A percentile compares a stretch with the other conserved stretches of the same genome.
phyloP scores from a whole-genome alignment of 768 basidiomycete genomes.

The Trichaptum fuscoviolaceum region DNA sequence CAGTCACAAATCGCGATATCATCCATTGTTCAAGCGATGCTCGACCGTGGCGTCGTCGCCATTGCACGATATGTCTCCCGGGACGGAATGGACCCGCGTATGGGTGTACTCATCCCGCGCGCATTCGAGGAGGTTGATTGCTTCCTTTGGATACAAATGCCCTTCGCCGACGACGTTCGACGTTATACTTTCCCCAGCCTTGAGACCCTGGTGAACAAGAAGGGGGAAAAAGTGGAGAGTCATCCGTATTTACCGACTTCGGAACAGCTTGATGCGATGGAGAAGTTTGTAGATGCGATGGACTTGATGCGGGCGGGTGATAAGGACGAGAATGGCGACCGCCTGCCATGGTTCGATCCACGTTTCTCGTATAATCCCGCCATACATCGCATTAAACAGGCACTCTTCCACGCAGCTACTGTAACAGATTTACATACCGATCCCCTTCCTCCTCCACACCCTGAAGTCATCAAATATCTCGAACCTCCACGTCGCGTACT shows the following conservation, averaged over 20 bases:
- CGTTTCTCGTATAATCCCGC: conserved; percentile 81
- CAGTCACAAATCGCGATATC: conserved; percentile 82
- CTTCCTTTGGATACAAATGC: conserved; percentile 87
- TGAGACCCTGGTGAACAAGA: conserved; percentile 63
- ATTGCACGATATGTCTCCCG: conserved; percentile 78
- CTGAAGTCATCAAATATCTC: conserved; percentile 79
- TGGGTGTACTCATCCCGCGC: conserved; percentile 70
- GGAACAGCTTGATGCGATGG: conserved; percentile 78
- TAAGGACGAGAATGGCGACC: conserved; percentile 65
- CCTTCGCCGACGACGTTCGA: conserved; percentile 91
- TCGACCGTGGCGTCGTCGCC: conserved; percentile 55
- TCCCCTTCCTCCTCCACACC: conserved; percentile 82
- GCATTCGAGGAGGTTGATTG: conserved; percentile 68
- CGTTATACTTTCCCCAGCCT: conserved; percentile 84
- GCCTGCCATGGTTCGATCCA: conserved; percentile 71
- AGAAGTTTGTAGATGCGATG: conserved; percentile 82
- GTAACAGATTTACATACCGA: conserved; percentile 66
- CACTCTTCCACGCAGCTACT: conserved; percentile 83
- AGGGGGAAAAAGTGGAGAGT: conserved; percentile 63
- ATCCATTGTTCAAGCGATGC: conserved; percentile 82
- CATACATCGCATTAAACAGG: conserved; percentile 88
- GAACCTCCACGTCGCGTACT: conserved; percentile 66
- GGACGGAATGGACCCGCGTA: conserved; percentile 74
- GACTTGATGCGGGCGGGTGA: conserved; percentile 76
- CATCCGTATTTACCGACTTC: conserved; percentile 84